Evolutionary conservation across 2,329 filamentous ascomycete genomes (phyloP).

Genomic region (Trichoderma atroviride): DNA sequence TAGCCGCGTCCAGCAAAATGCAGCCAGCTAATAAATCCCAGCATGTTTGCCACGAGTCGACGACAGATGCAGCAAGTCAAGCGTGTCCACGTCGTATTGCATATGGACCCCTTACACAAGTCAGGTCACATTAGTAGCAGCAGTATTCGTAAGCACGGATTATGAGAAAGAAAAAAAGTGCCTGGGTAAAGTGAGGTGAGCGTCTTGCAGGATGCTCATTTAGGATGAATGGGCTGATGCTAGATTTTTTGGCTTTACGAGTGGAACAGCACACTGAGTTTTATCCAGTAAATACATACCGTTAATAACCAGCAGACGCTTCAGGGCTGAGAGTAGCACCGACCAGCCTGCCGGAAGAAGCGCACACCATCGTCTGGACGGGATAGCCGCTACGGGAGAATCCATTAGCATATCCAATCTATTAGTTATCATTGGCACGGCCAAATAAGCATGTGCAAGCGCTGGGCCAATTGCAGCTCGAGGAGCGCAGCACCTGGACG

Average conservation of each 20-base stretch:
- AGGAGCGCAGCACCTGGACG: conserved; percentile 1
- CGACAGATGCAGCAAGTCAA: conserved; percentile 17
- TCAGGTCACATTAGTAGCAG: conserved; percentile 1
- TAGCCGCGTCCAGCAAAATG: conserved; percentile 1
- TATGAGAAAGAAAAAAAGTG: background rate
- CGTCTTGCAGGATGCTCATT: background rate
- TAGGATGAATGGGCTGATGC: background rate
- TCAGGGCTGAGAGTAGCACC: background rate
- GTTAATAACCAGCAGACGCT: background rate
- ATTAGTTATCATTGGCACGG: background rate
- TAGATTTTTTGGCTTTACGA: background rate
- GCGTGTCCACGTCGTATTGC: conserved; percentile 13
- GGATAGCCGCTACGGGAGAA: background rate
- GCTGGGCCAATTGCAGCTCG: conserved; percentile 11
- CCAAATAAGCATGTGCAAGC: conserved; percentile 21
- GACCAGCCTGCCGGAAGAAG: background rate
- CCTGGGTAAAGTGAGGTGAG: background rate
- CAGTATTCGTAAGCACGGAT: background rate
- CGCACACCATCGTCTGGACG: background rate
- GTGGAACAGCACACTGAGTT: background rate
- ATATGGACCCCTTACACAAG: conserved; percentile 7
- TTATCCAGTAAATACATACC: background rate
- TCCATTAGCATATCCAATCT: background rate
- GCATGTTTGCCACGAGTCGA: background rate
- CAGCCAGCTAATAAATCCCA: background rate